Conservation (phyloP, 2,329 filamentous ascomycete species). For the Pyrenophora graminea region DNA sequence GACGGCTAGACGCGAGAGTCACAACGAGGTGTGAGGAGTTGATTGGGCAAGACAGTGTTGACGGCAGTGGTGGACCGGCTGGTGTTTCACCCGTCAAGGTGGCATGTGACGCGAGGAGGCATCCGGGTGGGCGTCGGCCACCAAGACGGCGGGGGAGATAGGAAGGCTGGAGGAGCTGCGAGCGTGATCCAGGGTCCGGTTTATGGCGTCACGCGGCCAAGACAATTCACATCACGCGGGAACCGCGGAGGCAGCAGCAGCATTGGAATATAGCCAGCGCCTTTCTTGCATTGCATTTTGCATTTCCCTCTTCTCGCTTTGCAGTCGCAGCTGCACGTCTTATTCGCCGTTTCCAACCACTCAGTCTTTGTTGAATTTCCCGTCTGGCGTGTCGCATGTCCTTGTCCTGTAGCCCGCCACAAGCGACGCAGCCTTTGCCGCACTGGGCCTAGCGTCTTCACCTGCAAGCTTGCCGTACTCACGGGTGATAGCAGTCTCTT, state of each 20-base stretch:
- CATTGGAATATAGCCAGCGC: slow-evolving; percentile 8
- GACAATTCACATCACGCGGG: slow-evolving; percentile 18
- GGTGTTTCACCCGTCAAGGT: slow-evolving; percentile 8
- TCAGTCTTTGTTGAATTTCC: background rate
- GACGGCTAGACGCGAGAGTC: slow-evolving; percentile 1
- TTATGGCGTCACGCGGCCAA: slow-evolving; percentile 22
- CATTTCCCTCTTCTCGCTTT: background rate
- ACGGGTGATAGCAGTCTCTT: slow-evolving; percentile 25
- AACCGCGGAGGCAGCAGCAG: slow-evolving; percentile 16
- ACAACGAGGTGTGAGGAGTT: slow-evolving; percentile 4
- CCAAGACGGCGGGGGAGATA: background rate
- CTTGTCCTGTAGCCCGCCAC: background rate
- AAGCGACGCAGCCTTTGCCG: slow-evolving; percentile 16
- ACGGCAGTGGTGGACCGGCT: slow-evolving; percentile 5
- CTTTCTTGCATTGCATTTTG: slow-evolving; percentile 2
- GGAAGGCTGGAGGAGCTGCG: slow-evolving; percentile 2
- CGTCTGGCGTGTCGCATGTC: slow-evolving; percentile 9
- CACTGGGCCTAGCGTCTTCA: slow-evolving; percentile 23
- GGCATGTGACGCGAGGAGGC: slow-evolving; percentile 13
- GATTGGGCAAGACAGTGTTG: slow-evolving; percentile 10
- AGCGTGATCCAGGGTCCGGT: slow-evolving; percentile 3
- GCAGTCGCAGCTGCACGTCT: slow-evolving; percentile 1
- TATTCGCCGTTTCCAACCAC: slow-evolving; percentile 6
- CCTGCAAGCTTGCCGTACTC: slow-evolving; percentile 11
- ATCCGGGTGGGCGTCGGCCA: slow-evolving; percentile 4